Conservation (phyloP, 2,329 filamentous ascomycete genomes). For the Apiospora marii region DNA sequence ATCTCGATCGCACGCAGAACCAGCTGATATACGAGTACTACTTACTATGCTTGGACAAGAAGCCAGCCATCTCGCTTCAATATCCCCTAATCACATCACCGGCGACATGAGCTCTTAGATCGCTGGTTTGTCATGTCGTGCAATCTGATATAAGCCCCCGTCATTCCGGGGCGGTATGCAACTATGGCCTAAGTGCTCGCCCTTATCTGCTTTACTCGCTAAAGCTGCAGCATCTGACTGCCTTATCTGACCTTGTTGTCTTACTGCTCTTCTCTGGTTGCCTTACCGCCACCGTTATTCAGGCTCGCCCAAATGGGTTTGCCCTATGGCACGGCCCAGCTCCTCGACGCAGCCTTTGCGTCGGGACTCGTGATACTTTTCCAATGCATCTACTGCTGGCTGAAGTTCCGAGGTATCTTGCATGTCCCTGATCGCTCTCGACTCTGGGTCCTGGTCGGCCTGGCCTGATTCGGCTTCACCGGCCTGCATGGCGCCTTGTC, state of each 20-base stretch:
- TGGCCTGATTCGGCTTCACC: too few species aligned
- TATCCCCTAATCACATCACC: neutral
- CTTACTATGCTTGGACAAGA: neutral
- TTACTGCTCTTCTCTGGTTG: neutral
- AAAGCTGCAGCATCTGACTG: neutral
- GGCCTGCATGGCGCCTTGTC: neutral
- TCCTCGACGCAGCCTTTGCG: neutral
- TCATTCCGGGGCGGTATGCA: neutral
- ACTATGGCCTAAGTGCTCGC: neutral
- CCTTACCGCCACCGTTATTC: neutral
- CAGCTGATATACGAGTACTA: neutral
- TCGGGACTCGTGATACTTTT: neutral
- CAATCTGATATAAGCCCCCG: neutral
- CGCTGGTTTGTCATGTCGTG: neutral
- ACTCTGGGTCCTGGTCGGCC: neutral
- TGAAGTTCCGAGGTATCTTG: neutral
- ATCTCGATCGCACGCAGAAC: neutral
- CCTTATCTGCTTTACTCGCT: neutral
- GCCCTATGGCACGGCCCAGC: neutral
- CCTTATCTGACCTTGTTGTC: neutral
- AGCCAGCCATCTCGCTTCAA: neutral
- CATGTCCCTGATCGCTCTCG: neutral
- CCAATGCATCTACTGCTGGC: neutral
- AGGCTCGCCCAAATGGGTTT: neutral
- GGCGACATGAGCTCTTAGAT: neutral